Conservation (phyloP, 805 yeast genomes). For the Candida stauntonica region DNA sequence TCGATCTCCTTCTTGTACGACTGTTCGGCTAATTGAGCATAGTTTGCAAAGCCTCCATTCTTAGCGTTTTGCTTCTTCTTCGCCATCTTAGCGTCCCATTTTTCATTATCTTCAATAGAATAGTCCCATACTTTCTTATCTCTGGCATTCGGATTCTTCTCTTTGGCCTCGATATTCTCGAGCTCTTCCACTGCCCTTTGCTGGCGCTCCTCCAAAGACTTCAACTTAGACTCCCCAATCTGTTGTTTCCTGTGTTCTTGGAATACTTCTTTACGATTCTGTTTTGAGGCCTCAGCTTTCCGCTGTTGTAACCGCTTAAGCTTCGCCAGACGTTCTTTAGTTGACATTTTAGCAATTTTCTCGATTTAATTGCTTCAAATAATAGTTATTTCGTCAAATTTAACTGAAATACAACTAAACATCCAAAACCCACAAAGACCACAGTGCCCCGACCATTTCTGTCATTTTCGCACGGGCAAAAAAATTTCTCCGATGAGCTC, state of each 20-base stretch:
- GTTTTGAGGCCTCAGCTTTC: slow-evolving; percentile 28
- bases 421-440: too few relatives aligned
- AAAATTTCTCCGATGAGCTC: slow-evolving; percentile 3
- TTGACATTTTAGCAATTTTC: background rate
- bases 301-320: slow-evolving; percentile 26
- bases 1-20: slow-evolving; percentile 53
- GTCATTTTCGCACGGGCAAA: slow-evolving; percentile 4
- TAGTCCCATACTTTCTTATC: slow-evolving; percentile 47
- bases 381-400: too few relatives aligned
- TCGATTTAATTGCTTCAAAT: too few relatives aligned
- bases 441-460: background rate
- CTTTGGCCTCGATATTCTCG: slow-evolving; percentile 27
- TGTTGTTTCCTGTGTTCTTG: slow-evolving; percentile 30
- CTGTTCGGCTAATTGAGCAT: slow-evolving; percentile 51
- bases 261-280: slow-evolving; percentile 35
- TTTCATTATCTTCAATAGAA: slow-evolving; percentile 60
- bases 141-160: slow-evolving; percentile 37
- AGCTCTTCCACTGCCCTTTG: slow-evolving; percentile 36
- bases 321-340: slow-evolving; percentile 21
- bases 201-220: slow-evolving; percentile 30
- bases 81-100: slow-evolving; percentile 47
- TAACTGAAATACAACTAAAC: too few relatives aligned
- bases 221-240: slow-evolving; percentile 22
- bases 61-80: slow-evolving; percentile 26
- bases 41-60: slow-evolving; percentile 43